Evolutionary conservation across 805 yeast genomes (phyloP).

Genomic region (Wickerhamomyces canadensis): DNA sequence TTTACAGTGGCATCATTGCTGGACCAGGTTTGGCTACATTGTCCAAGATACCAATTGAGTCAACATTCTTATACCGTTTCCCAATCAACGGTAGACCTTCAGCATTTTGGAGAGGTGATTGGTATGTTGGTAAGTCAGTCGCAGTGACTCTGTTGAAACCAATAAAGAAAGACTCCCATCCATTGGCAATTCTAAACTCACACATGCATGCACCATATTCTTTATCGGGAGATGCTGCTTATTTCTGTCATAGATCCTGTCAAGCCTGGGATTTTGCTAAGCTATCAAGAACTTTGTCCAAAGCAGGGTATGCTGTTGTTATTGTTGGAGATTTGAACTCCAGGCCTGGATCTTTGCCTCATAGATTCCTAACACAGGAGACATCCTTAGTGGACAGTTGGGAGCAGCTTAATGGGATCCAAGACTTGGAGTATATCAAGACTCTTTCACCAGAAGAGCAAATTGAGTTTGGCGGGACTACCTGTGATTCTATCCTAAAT

Average conservation of each 20-base stretch:
- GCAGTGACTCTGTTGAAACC: constrained; percentile 67
- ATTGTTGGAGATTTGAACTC: constrained; percentile 93
- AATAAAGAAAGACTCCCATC: constrained; percentile 37
- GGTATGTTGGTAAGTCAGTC: constrained; percentile 92
- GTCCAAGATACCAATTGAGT: constrained; percentile 77
- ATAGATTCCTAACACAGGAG: constrained; percentile 61
- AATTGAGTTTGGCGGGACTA: constrained; percentile 68
- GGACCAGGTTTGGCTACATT: constrained; percentile 92
- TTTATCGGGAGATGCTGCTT: constrained; percentile 76
- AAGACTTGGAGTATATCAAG: constrained; percentile 36
- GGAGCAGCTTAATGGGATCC: constrained; percentile 58
- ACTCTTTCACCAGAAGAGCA: constrained; percentile 53
- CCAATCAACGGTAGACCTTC: constrained; percentile 93
- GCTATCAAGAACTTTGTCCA: constrained; percentile 51
- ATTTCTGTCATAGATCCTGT: constrained; percentile 82
- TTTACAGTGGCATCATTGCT: constrained; percentile 76
- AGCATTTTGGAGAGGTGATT: constrained; percentile 92
- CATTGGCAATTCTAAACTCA: constrained; percentile 77
- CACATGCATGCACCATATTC: constrained; percentile 98
- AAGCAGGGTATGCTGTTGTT: constrained; percentile 78
- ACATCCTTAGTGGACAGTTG: constrained; percentile 78
- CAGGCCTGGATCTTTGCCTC: constrained; percentile 80
- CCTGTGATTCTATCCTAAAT: constrained; percentile 84
- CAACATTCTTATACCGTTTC: constrained; percentile 74
- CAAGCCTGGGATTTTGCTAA: constrained; percentile 95